These are phyloP conservation scores for Mortierella sp. DNA, from an alignment of 371 early-diverging fungal species.

Conservation along the genomic window DNA sequence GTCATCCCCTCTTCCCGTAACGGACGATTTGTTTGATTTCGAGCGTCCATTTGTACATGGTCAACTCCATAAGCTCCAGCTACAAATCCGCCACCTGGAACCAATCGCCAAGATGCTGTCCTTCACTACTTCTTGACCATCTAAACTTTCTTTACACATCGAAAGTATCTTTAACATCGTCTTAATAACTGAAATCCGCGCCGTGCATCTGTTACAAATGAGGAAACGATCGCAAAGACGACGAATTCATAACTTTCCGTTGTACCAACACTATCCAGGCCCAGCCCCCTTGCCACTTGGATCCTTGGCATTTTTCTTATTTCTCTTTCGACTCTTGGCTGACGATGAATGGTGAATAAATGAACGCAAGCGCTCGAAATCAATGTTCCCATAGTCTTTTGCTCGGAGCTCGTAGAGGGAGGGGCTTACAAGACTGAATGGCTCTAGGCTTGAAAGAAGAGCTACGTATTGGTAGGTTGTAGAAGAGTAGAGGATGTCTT, in stretches of 20 bases:
- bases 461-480: too few species aligned
- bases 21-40: not conserved
- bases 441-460: too few species aligned
- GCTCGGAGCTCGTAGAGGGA: too few species aligned
- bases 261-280: too few species aligned
- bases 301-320: not conserved
- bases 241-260: too few species aligned
- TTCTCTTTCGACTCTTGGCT: not conserved
- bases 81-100: not conserved
- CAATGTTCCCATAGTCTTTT: too few species aligned
- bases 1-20: not conserved
- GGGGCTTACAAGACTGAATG: too few species aligned
- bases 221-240: not conserved
- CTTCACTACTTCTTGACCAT: not conserved
- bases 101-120: not conserved
- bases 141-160: not conserved
- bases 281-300: not conserved
- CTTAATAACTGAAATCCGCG: not conserved
- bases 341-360: not conserved
- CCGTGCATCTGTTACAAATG: not conserved
- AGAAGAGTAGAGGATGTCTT: too few species aligned
- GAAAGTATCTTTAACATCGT: not conserved
- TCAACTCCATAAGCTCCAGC: conserved; percentile 1
- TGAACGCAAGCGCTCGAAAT: not conserved
- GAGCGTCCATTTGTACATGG: not conserved